These are phyloP conservation scores for Hyparrhenia diplandra DNA, from an alignment of 176 grass and related monocot species.

Conservation along the genomic window DNA sequence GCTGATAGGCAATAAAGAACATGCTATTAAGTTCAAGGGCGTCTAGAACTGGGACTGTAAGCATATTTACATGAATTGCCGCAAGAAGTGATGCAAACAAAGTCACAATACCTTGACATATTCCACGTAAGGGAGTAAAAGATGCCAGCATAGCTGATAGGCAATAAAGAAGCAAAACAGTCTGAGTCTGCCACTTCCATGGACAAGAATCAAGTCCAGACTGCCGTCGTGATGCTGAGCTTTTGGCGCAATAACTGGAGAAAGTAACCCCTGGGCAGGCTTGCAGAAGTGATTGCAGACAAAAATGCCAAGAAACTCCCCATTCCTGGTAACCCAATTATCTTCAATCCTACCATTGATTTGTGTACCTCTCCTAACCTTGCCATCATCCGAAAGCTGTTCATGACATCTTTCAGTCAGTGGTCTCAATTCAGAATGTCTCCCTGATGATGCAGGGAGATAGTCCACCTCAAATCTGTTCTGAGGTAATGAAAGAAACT, in stretches of 20 bases:
- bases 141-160: constrained; percentile 82
- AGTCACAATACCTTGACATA: constrained; percentile 74
- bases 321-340: constrained; percentile 59
- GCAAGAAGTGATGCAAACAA: neutral
- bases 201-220: constrained; percentile 78
- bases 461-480: constrained; percentile 93
- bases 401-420: constrained; percentile 29
- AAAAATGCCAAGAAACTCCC: constrained; percentile 82
- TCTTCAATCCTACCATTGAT: constrained; percentile 28
- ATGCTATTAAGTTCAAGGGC: neutral
- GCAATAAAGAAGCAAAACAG: constrained; percentile 75
- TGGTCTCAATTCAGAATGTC: constrained; percentile 20
- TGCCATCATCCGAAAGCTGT: constrained; percentile 20
- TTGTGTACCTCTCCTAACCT: constrained; percentile 2
- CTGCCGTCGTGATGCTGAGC: constrained; percentile 65
- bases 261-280: constrained; percentile 73
- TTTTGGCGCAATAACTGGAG: constrained; percentile 72
- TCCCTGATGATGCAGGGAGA: constrained; percentile 48
- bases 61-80: neutral
- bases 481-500: constrained; percentile 76
- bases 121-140: constrained; percentile 78
- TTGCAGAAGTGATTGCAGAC: constrained; percentile 88
- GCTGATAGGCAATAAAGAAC: too few relatives aligned
- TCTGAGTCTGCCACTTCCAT: constrained; percentile 68
- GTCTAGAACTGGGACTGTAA: neutral